phyloP scores from a whole-genome alignment of 2,329 filamentous ascomycete species.

The Ascochyta lentis region DNA sequence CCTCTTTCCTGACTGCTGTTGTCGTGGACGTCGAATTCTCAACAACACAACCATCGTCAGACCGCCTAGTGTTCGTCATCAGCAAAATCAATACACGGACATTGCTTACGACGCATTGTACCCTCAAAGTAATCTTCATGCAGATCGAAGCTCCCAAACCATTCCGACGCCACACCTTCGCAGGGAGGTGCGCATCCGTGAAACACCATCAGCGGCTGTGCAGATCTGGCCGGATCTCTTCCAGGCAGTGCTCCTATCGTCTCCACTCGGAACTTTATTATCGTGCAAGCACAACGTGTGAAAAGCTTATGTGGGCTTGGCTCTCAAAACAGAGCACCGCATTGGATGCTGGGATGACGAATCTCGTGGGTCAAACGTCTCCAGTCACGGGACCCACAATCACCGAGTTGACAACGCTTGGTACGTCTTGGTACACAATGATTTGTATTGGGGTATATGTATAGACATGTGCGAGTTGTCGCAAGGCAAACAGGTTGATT shows the following conservation, averaged over 20 bases:
- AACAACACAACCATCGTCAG: conserved; percentile 1
- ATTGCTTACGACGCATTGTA: conserved; percentile 8
- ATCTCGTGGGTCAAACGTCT: conserved; percentile 25
- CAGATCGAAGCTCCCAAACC: conserved; percentile 3
- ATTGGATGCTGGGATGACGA: conserved; percentile 10
- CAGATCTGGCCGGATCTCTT: conserved; percentile 8
- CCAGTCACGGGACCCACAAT: conserved; percentile 16
- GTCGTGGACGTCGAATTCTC: background rate
- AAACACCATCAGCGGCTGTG: conserved; percentile 15
- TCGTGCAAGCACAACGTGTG: conserved; percentile 14
- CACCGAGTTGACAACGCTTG: conserved; percentile 1
- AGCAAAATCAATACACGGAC: background rate
- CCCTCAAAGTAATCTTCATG: background rate
- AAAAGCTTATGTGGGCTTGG: conserved; percentile 27
- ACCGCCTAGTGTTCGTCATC: conserved; percentile 4
- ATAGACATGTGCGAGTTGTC: background rate
- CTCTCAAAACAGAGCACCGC: background rate
- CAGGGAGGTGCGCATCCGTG: conserved; percentile 6
- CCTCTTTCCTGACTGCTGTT: background rate
- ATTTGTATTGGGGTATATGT: conserved; percentile 2
- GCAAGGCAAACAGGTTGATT: conserved; percentile 5
- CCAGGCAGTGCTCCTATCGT: background rate
- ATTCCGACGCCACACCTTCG: conserved; percentile 3
- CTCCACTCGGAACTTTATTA: conserved; percentile 5
- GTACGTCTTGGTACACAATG: conserved; percentile 1